Percentiles rank a stretch among this genome's conserved stretches.
phyloP scores from a whole-genome alignment of 768 basidiomycete genomes.

The Xanthoconium stramineum region DNA sequence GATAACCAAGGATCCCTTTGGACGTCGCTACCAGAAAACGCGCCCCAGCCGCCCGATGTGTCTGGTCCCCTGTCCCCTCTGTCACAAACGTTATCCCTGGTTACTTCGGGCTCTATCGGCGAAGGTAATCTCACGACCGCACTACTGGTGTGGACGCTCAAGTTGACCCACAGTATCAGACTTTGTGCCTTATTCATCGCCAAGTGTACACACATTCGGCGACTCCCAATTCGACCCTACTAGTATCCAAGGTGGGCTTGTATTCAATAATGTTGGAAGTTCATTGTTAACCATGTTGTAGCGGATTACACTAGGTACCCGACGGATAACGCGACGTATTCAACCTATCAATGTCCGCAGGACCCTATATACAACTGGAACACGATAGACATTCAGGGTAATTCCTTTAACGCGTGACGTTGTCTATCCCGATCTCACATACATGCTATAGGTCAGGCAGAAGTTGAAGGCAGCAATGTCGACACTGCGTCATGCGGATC shows the following conservation, averaged over 20 bases:
- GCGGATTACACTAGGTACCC: not conserved
- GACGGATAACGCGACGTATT: not conserved
- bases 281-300: not conserved
- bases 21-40: not conserved
- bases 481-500: not conserved
- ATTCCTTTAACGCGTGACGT: not conserved
- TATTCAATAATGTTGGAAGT: not conserved
- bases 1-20: not conserved
- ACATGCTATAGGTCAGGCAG: not conserved
- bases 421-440: not conserved
- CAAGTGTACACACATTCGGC: not conserved
- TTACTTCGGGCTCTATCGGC: not conserved
- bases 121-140: not conserved
- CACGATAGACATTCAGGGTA: not conserved
- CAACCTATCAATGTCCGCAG: not conserved
- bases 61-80: not conserved
- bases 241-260: not conserved
- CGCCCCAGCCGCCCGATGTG: not conserved
- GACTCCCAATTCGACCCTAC: not conserved
- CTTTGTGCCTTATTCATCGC: not conserved
- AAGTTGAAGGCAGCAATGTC: not conserved
- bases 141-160: not conserved
- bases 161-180: not conserved
- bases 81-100: not conserved
- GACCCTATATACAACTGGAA: not conserved